Conservation (phyloP, 2,329 filamentous ascomycete species). For the Annulohypoxylon truncatum region DNA sequence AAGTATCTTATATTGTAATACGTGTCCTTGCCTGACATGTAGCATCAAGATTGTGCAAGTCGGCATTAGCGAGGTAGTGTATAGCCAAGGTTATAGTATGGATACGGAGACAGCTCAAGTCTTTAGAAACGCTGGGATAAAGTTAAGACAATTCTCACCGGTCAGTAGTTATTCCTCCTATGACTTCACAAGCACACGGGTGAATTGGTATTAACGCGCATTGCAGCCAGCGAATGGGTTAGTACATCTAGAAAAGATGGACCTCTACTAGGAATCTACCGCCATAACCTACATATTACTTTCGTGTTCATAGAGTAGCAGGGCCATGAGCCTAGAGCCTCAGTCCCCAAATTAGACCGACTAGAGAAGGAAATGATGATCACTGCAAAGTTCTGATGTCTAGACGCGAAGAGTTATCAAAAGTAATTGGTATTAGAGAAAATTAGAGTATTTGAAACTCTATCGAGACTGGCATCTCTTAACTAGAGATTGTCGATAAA, state of each 20-base stretch:
- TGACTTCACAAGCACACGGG: not conserved
- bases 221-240: slow-evolving; percentile 63
- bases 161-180: slow-evolving; percentile 61
- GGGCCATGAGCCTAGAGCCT: not conserved
- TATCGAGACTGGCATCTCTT: slow-evolving; percentile 43
- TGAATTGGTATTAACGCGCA: slow-evolving; percentile 8
- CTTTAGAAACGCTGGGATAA: slow-evolving; percentile 84
- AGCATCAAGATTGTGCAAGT: slow-evolving; percentile 99
- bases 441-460: slow-evolving; percentile 46
- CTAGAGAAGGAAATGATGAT: no score
- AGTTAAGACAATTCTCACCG: slow-evolving; percentile 86
- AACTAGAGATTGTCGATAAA: slow-evolving; percentile 35
- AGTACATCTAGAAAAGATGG: slow-evolving; percentile 62
- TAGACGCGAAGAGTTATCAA: slow-evolving; percentile 14
- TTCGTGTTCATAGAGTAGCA: not conserved
- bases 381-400: not conserved
- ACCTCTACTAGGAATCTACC: slow-evolving; percentile 36
- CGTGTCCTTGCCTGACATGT: slow-evolving; percentile 96
- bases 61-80: slow-evolving; percentile 95
- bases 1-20: slow-evolving; percentile 91
- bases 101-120: slow-evolving; percentile 85
- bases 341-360: not conserved
- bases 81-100: slow-evolving; percentile 94
- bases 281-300: not conserved
- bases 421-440: slow-evolving; percentile 47